Conservation (phyloP, 257 asterid genomes). For the Linaria vulgaris region DNA sequence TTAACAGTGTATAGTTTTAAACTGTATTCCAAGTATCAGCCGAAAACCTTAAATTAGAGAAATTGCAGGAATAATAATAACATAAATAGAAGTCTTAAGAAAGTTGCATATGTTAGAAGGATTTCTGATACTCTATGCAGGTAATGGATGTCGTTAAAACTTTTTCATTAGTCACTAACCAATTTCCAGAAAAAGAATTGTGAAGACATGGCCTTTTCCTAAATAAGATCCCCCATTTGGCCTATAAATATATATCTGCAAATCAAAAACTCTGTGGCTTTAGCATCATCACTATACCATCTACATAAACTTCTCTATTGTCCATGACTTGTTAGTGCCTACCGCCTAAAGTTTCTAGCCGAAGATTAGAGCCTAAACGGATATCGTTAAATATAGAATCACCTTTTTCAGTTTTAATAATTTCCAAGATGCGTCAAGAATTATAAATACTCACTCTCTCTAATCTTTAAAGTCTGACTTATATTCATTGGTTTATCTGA, state of each 20-base stretch:
- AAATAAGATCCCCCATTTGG: neutral
- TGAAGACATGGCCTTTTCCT: slow-evolving; percentile 28
- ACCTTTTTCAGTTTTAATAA: slow-evolving; percentile 54
- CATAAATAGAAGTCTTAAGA: too few relatives aligned
- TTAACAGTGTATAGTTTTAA: too few relatives aligned
- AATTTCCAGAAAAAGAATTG: slow-evolving; percentile 24
- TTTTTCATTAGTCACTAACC: slow-evolving; percentile 26
- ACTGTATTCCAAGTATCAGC: too few relatives aligned
- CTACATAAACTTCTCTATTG: slow-evolving; percentile 47
- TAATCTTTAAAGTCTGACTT: too few relatives aligned
- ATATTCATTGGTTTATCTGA: too few relatives aligned
- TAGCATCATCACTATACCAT: slow-evolving; percentile 28
- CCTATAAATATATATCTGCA: slow-evolving; percentile 30
- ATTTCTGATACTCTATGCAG: neutral
- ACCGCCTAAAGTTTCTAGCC: slow-evolving; percentile 56
- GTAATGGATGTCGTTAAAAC: slow-evolving; percentile 26
- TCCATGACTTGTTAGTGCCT: slow-evolving; percentile 30
- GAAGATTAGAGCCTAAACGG: slow-evolving; percentile 40
- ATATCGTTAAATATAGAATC: slow-evolving; percentile 53
- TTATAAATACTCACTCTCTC: slow-evolving; percentile 58
- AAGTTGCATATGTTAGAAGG: too few relatives aligned
- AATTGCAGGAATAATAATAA: too few relatives aligned
- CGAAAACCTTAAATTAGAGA: too few relatives aligned
- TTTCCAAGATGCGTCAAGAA: slow-evolving; percentile 46
- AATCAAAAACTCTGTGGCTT: slow-evolving; percentile 23